Evolutionary conservation across 2,329 filamentous ascomycete genomes (phyloP).

Genomic region (Sphaerulina vaccinii): DNA sequence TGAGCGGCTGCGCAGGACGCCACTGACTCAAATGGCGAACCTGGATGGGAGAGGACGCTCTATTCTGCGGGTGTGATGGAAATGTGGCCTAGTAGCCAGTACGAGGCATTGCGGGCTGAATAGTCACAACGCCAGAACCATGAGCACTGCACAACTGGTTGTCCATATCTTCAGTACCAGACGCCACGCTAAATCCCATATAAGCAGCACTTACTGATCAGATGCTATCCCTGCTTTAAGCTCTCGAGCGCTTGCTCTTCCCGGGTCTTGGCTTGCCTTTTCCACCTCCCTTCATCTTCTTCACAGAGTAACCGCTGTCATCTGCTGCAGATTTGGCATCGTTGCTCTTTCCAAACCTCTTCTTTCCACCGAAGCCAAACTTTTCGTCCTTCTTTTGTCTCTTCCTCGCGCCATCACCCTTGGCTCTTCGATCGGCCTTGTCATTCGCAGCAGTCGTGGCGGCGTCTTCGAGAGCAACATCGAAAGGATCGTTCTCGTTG

Average conservation of each 20-base stretch:
- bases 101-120: too few relatives aligned
- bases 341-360: conserved; percentile 84
- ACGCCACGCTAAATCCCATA: conserved; percentile 15
- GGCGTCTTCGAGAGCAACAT: conserved; percentile 76
- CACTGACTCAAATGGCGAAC: too few relatives aligned
- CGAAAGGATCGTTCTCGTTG: conserved; percentile 85
- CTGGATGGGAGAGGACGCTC: background rate
- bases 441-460: conserved; percentile 52
- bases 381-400: conserved; percentile 92
- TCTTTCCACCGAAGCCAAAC: conserved; percentile 95
- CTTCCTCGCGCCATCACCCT: conserved; percentile 57
- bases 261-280: conserved; percentile 39
- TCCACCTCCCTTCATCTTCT: conserved; percentile 74
- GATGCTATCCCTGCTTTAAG: conserved; percentile 2
- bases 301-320: conserved; percentile 73
- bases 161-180: too few relatives aligned
- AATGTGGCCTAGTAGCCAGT: too few relatives aligned
- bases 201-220: background rate
- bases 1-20: too few relatives aligned
- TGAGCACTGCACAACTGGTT: too few relatives aligned
- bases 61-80: too few relatives aligned
- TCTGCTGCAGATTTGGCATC: conserved; percentile 82
- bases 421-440: conserved; percentile 41
- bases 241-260: conserved; percentile 42
- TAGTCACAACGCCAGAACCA: too few relatives aligned